A percentile compares a stretch with the other conserved stretches of the same genome.
Conservation (phyloP, 169 alveolate genomes). For the Cryptosporidium ubiquitum region DNA sequence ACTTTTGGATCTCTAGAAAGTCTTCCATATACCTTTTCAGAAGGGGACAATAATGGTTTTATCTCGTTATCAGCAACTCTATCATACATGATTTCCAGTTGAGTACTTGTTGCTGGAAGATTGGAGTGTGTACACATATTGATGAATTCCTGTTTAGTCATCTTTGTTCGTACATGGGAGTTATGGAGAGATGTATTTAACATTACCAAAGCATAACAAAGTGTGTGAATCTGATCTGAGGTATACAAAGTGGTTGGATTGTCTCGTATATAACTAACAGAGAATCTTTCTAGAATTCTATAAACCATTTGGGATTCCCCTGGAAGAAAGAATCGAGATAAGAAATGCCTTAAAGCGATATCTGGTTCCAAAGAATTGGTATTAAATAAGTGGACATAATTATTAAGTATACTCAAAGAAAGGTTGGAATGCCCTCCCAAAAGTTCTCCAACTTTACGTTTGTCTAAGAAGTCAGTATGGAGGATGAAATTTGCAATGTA, state of each 20-base stretch:
- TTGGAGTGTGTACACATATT: slow-evolving; percentile 58
- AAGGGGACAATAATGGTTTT: slow-evolving; percentile 58
- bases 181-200: slow-evolving; percentile 61
- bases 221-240: slow-evolving; percentile 67
- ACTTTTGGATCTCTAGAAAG: slow-evolving; percentile 72
- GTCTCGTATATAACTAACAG: slow-evolving; percentile 69
- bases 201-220: slow-evolving; percentile 67
- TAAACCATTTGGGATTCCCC: slow-evolving; percentile 77
- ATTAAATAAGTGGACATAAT: slow-evolving; percentile 54
- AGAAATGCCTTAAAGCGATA: slow-evolving; percentile 69
- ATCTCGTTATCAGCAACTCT: slow-evolving; percentile 61
- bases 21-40: slow-evolving; percentile 57
- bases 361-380: slow-evolving; percentile 72
- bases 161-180: slow-evolving; percentile 55
- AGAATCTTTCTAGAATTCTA: slow-evolving; percentile 72
- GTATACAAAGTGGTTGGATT: slow-evolving; percentile 48
- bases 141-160: slow-evolving; percentile 55
- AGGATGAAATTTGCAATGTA: slow-evolving; percentile 64
- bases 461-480: slow-evolving; percentile 62
- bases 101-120: slow-evolving; percentile 14
- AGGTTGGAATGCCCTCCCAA: slow-evolving; percentile 65
- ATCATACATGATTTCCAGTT: slow-evolving; percentile 58
- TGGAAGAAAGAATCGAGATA: slow-evolving; percentile 73
- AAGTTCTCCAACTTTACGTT: slow-evolving; percentile 64
- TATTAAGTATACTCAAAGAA: slow-evolving; percentile 53